A percentile compares a stretch with the other conserved stretches of the same genome.
Evolutionary conservation across 2,329 filamentous ascomycete species (phyloP).

Genomic region (Talaromyces sp.): DNA sequence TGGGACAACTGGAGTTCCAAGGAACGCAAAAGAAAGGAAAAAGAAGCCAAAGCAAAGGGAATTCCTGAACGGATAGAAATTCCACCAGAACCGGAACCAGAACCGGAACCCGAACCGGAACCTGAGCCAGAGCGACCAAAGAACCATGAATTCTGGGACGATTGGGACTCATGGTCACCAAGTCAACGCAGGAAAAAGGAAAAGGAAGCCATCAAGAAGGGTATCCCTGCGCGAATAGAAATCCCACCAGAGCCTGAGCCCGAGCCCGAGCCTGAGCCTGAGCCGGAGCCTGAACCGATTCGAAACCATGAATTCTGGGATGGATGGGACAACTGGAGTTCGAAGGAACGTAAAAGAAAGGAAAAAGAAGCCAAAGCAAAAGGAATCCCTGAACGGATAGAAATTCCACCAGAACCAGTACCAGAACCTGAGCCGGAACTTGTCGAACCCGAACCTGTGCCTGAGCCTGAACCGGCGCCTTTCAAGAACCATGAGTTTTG

Average conservation of each 20-base stretch:
- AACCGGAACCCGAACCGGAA: constrained; percentile 17
- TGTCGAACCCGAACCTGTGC: constrained; percentile 27
- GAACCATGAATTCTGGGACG: constrained; percentile 10
- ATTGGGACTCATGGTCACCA: constrained; percentile 1
- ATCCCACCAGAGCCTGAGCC: constrained; percentile 6
- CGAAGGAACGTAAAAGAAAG: constrained; percentile 4
- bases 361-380: constrained; percentile 6
- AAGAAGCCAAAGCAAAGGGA: constrained; percentile 4
- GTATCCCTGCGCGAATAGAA: neutral
- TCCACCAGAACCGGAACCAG: constrained; percentile 17
- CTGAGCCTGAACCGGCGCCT: constrained; percentile 25
- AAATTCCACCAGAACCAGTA: constrained; percentile 14
- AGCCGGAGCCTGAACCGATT: neutral
- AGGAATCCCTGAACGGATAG: constrained; percentile 8
- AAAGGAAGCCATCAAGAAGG: constrained; percentile 8
- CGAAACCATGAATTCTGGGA: constrained; percentile 9
- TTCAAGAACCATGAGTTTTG: constrained; percentile 10
- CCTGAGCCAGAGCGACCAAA: constrained; percentile 5
- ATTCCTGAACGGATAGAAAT: constrained; percentile 11
- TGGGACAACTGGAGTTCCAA: constrained; percentile 2
- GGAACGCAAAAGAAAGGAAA: constrained; percentile 7
- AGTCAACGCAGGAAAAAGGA: constrained; percentile 4
- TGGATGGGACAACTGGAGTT: constrained; percentile 3
- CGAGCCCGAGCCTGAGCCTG: neutral
- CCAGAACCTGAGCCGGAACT: constrained; percentile 20